Conservation (phyloP, 306 rosid genomes). For the Pterocarpus macrocarpus region DNA sequence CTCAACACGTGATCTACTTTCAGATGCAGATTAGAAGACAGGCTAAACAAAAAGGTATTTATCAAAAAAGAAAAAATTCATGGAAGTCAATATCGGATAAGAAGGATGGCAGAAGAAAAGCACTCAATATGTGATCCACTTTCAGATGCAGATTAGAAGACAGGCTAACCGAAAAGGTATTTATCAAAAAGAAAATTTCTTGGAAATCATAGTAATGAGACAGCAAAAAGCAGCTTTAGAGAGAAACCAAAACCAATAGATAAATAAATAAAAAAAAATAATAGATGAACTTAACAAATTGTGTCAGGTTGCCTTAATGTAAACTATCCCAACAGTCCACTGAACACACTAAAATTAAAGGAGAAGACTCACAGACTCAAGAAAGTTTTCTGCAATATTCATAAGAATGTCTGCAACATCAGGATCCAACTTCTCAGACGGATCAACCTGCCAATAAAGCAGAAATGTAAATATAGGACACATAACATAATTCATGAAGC, state of each 20-base stretch:
- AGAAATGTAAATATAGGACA: conserved; percentile 35
- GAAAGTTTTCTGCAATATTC: conserved; percentile 90
- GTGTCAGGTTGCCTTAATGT: conserved; percentile 16
- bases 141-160: conserved; percentile 24
- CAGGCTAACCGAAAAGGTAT: not conserved
- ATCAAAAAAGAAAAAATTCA: too few species aligned
- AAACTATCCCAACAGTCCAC: conserved; percentile 8
- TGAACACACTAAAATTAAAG: conserved; percentile 9
- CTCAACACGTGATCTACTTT: conserved; percentile 15
- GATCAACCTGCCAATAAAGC: conserved; percentile 76
- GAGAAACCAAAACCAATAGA: not conserved
- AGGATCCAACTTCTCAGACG: conserved; percentile 83
- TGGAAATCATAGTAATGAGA: conserved; percentile 15
- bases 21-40: conserved; percentile 22
- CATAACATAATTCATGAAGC: conserved; percentile 8
- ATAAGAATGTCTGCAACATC: conserved; percentile 92
- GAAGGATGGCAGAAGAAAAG: too few species aligned
- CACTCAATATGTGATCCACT: conserved; percentile 10
- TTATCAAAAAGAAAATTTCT: not conserved
- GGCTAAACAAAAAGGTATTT: not conserved
- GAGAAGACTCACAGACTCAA: conserved; percentile 84
- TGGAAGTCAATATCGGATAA: too few species aligned
- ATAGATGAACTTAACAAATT: conserved; percentile 9
- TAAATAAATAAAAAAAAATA: conserved; percentile 1
- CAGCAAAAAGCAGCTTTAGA: not conserved